Evolutionary conservation across 768 basidiomycete species (phyloP), one percentile per base, ranked within the genome.

Genomic region (Galerina sulciceps): DNA sequence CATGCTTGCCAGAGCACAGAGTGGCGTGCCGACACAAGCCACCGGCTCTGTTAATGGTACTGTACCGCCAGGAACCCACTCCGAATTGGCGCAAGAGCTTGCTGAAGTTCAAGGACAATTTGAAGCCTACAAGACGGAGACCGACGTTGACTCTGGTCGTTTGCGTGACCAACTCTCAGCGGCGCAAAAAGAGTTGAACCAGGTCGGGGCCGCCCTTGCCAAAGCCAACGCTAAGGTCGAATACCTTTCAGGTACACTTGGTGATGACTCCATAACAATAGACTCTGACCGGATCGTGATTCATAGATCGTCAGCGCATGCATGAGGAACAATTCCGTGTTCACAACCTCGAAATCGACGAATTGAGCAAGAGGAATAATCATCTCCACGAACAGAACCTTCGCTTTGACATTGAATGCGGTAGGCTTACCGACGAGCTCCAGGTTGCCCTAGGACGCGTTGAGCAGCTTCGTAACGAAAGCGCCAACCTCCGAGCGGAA

Each of bases 401-500:
- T 1, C 84, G 89, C 26, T 76, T 87, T 46, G 93, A 94, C 63
- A 88, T 93, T 57, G 87, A 91, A 64, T 88, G 84, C 59, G 81
- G 82, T 61, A 83, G 90, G 54, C 82, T 88, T 36, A 76, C 84
- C 14, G 89, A 91, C 43, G 89, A 92, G 43, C 76, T 91, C 10
- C 77, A 84, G 18, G 72, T 79, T 6, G 79, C 85, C 2, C 85
- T 84, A 60, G 77, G 82, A 22, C 81, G 82, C 20, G 75, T 89
- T 14, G 93, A 96, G 61, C 88, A 91, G 57, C 76, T 94, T 38
- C 86, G 93, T 10, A 93, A 91, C 63, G 96, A 98, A 65, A 85
- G 81, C 62, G 90, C 92, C 2, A 96, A 93, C 70, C 82, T 97
- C 15, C 86, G 90, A 42, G 95, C 94, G 0, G 96, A 99, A 81